Conservation (phyloP, 495 filamentous ascomycete genomes). For the Xylaria scruposa region DNA sequence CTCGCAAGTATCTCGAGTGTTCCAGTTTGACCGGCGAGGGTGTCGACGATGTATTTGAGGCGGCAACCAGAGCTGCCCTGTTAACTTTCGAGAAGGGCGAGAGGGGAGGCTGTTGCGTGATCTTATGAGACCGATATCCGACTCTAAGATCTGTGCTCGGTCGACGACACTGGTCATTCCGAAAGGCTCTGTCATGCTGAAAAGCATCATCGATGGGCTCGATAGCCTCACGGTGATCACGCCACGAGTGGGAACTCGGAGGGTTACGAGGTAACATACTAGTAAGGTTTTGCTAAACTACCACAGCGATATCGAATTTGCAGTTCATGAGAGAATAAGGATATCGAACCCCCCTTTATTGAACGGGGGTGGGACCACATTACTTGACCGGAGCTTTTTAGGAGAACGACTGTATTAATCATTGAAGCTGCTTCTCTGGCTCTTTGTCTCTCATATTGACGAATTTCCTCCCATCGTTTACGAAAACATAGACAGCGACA, state of each 20-base stretch:
- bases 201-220: not conserved
- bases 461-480: conserved; percentile 3
- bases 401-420: conserved; percentile 21
- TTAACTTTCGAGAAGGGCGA: conserved; percentile 90
- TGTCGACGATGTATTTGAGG: conserved; percentile 98
- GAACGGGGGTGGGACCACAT: not conserved
- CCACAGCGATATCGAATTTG: not conserved
- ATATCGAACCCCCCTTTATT: not conserved
- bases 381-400: not conserved
- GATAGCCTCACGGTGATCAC: not conserved
- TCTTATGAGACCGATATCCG: conserved; percentile 69
- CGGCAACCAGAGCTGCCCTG: conserved; percentile 92
- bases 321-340: not conserved
- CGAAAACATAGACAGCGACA: conserved; percentile 13
- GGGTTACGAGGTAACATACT: not conserved
- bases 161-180: not conserved
- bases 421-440: not conserved
- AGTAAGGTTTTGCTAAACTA: not conserved
- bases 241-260: not conserved
- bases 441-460: not conserved
- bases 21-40: conserved; percentile 96
- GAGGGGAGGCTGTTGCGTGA: conserved; percentile 82
- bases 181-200: not conserved
- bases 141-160: not conserved
- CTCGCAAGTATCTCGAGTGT: conserved; percentile 96